Percentiles rank a stretch among this genome's conserved stretches.
Evolutionary conservation across 345 rosid genomes (phyloP).

Genomic region (Capsella bursapastoris): DNA sequence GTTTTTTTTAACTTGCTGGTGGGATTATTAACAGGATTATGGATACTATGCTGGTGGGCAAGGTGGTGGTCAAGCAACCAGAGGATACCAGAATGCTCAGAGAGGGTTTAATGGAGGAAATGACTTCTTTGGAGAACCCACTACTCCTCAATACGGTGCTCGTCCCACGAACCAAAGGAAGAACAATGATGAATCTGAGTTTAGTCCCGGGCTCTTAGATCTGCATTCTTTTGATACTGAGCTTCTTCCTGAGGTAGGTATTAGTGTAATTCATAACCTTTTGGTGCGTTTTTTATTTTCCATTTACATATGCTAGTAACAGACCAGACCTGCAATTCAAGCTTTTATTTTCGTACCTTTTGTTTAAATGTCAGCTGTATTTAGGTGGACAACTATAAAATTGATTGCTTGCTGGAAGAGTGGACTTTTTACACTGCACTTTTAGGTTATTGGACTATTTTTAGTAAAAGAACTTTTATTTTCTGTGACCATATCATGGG

Average conservation of each 20-base stretch:
- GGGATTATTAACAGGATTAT: constrained; percentile 61
- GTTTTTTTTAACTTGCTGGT: constrained; percentile 4
- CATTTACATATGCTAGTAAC: background rate
- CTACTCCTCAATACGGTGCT: constrained; percentile 75
- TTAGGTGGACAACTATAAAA: constrained; percentile 6
- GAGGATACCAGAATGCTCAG: constrained; percentile 65
- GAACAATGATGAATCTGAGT: constrained; percentile 79
- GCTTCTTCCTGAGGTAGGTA: constrained; percentile 87
- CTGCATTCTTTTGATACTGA: constrained; percentile 96
- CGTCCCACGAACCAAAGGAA: constrained; percentile 63
- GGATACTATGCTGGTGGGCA: constrained; percentile 66
- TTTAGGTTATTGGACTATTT: constrained; percentile 30
- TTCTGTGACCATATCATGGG: background rate
- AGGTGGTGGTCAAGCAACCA: constrained; percentile 63
- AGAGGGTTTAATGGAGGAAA: constrained; percentile 70
- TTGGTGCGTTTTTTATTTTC: constrained; percentile 3
- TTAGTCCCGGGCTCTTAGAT: constrained; percentile 97
- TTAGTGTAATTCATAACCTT: background rate
- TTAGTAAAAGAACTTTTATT: constrained; percentile 24
- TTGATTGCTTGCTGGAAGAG: constrained; percentile 27
- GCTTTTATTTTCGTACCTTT: constrained; percentile 8
- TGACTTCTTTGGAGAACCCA: constrained; percentile 74
- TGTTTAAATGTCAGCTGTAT: constrained; percentile 23
- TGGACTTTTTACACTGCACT: constrained; percentile 31
- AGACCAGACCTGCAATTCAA: constrained; percentile 6